phyloP scores from a whole-genome alignment of 2,329 filamentous ascomycete genomes.

The Alternaria ventricosa region DNA sequence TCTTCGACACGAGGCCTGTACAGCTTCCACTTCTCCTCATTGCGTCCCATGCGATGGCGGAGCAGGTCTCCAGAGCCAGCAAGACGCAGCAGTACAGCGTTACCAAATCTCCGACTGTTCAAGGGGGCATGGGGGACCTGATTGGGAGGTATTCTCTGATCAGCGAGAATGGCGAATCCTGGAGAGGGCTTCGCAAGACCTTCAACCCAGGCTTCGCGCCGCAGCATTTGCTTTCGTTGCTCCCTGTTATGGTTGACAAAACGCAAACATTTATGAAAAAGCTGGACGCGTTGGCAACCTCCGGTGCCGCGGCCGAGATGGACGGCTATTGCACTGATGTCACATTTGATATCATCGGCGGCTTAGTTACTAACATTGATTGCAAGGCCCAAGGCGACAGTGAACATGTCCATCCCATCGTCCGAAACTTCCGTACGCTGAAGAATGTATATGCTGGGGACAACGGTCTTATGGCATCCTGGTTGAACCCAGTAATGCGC shows the following conservation, averaged over 20 bases:
- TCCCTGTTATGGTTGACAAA: conserved; percentile 46
- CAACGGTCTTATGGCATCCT: conserved; percentile 27
- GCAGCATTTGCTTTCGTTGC: conserved; percentile 43
- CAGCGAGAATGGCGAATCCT: conserved; percentile 33
- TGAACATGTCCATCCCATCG: conserved; percentile 29
- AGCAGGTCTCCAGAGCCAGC: conserved; percentile 39
- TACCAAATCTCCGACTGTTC: conserved; percentile 44
- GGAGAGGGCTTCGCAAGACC: conserved; percentile 45
- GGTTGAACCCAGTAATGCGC: conserved; percentile 28
- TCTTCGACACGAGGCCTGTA: conserved; percentile 43
- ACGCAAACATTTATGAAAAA: conserved; percentile 41
- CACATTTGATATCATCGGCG: conserved; percentile 47
- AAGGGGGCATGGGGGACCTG: conserved; percentile 19
- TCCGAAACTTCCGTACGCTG: conserved; percentile 31
- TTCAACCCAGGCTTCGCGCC: conserved; percentile 49
- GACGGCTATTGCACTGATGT: conserved; percentile 41
- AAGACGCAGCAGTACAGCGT: conserved; percentile 41
- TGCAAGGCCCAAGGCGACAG: conserved; percentile 36
- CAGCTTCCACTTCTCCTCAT: conserved; percentile 34
- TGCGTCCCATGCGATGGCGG: conserved; percentile 42
- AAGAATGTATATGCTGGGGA: conserved; percentile 26
- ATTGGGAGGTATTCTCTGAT: conserved; percentile 42
- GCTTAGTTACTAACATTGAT: conserved; percentile 38
- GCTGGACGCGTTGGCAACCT: conserved; percentile 35
- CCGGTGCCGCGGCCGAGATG: conserved; percentile 33